Base-by-base conservation (phyloP, 192 early-diverging fungal genomes). In the Coemansia reversa region DNA sequence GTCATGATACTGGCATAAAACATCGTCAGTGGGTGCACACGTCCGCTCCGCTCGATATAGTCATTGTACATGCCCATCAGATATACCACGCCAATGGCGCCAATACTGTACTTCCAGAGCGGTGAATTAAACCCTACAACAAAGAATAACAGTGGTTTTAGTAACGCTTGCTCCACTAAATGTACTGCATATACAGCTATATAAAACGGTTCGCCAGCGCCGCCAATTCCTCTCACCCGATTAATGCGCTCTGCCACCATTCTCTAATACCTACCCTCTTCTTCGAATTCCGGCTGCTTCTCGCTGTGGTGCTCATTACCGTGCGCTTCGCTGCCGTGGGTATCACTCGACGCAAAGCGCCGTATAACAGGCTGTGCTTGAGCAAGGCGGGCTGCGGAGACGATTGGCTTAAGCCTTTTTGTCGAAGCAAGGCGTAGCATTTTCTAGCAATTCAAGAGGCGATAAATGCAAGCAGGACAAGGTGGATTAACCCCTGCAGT, bases 11-110 rank as follows among this genome's bases (percentile, higher is more conserved):
- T 70, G 30, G 77, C 67, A 27, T 67, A 74, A 62, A 80, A 71
- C 65, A 50, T 67, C 18, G 72, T 80, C 65, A 80, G 14, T n/a
- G 77, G 77, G 32, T 80, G 77, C 49, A 80, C 77, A 0, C 65
- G 47, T 1, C 77, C 77, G 55, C 65, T 71, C 55, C 58, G 39
- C 72, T 80, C 77, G 18, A 80, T 62, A 51, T 80, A 71, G 68
- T 74, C 77, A 61, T 80, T 65, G 69, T 80, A 80, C 29, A 59
- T 58, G 51, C 68, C 42, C 8, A 80, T 62, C 67, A 80, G 18
- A 35, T 70, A 74, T 24, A 74, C 16, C 11, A 53, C 50, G 2
- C 68, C 77, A 29, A 80, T 67, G 2, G 58, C 65, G 11, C 71
- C 72, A 12, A 80, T 47, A 7, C 60, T 35, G 61, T 79, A 79